These are phyloP conservation scores for Pythium brassicae DNA, from an alignment of 352 stramenopile species.

Conservation along the genomic window DNA sequence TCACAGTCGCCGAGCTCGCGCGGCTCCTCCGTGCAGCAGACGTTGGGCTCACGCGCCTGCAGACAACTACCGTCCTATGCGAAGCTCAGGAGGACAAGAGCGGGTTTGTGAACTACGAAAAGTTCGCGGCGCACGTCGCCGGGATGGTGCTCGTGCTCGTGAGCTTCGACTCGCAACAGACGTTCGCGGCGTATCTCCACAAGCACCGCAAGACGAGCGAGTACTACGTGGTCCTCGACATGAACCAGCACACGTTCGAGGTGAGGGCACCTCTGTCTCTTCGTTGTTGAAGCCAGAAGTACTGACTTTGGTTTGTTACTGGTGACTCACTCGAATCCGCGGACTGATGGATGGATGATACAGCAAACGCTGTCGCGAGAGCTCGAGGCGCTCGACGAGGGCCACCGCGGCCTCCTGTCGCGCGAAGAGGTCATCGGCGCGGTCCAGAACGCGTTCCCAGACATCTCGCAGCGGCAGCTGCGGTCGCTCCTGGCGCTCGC, in stretches of 20 bases:
- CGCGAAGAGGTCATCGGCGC: conserved; percentile 51
- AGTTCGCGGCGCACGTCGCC: conserved; percentile 56
- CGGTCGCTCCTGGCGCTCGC: conserved; percentile 60
- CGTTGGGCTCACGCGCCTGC: conserved; percentile 68
- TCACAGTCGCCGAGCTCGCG: conserved; percentile 57
- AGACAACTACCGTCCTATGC: conserved; percentile 65
- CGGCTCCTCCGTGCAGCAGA: conserved; percentile 55
- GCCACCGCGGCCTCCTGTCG: conserved; percentile 42
- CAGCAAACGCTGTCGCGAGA: conserved; percentile 53
- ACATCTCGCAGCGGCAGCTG: conserved; percentile 58
- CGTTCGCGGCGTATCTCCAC: conserved; percentile 46
- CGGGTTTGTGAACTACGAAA: conserved; percentile 73
- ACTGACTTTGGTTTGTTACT: background rate
- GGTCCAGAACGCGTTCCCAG: conserved; percentile 57
- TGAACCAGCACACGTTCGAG: conserved; percentile 82
- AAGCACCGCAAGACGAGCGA: conserved; percentile 71
- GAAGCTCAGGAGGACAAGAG: conserved; percentile 75
- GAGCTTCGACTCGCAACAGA: conserved; percentile 65
- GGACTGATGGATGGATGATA: background rate
- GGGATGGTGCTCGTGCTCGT: conserved; percentile 65
- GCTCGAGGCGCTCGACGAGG: conserved; percentile 67
- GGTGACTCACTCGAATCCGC: no score
- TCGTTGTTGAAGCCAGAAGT: background rate
- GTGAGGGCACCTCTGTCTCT: conserved; percentile 10
- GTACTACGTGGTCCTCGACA: conserved; percentile 70